These are phyloP conservation scores for Hanseniaspora thailandica DNA, from an alignment of 805 yeast species.

Conservation along the genomic window DNA sequence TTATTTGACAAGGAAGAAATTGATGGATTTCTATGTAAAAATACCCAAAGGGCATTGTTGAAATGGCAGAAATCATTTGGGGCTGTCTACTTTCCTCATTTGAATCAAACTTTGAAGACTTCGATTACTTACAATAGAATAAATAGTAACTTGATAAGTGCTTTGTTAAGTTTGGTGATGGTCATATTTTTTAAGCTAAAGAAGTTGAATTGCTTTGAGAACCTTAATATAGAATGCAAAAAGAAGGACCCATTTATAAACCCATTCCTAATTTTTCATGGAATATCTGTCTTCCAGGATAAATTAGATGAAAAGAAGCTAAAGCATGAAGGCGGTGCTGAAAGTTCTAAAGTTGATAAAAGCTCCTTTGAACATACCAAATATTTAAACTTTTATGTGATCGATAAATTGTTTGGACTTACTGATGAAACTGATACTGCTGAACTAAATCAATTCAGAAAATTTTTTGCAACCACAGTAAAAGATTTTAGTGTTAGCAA, in stretches of 20 bases:
- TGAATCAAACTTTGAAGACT: conserved; percentile 10
- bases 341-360: background rate
- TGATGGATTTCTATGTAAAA: conserved; percentile 75
- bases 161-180: conserved; percentile 64
- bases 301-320: conserved; percentile 40
- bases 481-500: conserved; percentile 40
- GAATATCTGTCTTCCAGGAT: conserved; percentile 66
- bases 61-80: conserved; percentile 82
- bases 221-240: conserved; percentile 34
- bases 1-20: conserved; percentile 55
- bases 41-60: conserved; percentile 57
- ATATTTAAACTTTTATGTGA: conserved; percentile 44
- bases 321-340: background rate
- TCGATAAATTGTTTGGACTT: conserved; percentile 36
- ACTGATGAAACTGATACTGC: conserved; percentile 36
- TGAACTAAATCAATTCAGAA: conserved; percentile 43
- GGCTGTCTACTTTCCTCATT: conserved; percentile 28
- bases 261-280: conserved; percentile 45
- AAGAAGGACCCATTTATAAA: conserved; percentile 65
- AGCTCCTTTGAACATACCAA: background rate
- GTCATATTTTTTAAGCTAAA: conserved; percentile 57
- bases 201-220: conserved; percentile 43
- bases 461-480: conserved; percentile 60
- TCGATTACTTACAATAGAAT: conserved; percentile 9
- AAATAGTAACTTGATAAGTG: conserved; percentile 32